A percentile compares a stretch with the other conserved stretches of the same genome.
Conservation (phyloP, 164 flowering plant species). For the Saururus chinensis region DNA sequence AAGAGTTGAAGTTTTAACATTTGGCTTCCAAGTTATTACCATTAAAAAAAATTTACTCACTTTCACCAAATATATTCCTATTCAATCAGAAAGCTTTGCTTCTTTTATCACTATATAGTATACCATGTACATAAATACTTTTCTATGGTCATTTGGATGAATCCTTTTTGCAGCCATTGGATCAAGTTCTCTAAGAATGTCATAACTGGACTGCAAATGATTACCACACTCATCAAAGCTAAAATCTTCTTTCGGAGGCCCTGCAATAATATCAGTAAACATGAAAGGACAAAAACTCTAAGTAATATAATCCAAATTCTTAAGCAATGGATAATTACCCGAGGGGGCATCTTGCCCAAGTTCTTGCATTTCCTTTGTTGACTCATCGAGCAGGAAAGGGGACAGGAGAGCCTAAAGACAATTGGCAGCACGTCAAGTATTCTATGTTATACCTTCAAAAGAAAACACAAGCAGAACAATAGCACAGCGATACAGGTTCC, state of each 20-base stretch:
- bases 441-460: too few species aligned
- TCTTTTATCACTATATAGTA: too few species aligned
- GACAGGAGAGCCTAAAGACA: slow-evolving; percentile 39
- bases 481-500: too few species aligned
- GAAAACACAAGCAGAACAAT: too few species aligned
- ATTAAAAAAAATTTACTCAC: too few species aligned
- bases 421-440: too few species aligned
- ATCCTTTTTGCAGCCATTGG: slow-evolving; percentile 84
- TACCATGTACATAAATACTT: slow-evolving; percentile 41
- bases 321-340: slow-evolving; percentile 26
- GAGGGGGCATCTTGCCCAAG: slow-evolving; percentile 9
- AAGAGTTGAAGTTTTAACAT: too few species aligned
- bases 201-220: slow-evolving; percentile 22
- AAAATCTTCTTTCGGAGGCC: slow-evolving; percentile 15
- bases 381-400: slow-evolving; percentile 74
- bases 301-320: background rate
- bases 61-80: too few species aligned
- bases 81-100: too few species aligned
- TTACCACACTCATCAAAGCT: slow-evolving; percentile 17
- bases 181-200: slow-evolving; percentile 60
- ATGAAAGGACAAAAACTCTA: background rate
- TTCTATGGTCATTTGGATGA: slow-evolving; percentile 90
- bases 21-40: too few species aligned
- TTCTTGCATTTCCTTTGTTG: slow-evolving; percentile 34
- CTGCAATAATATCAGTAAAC: slow-evolving; percentile 13